Evolutionary conservation across 2,329 filamentous ascomycete species (phyloP), one percentile per base, ranked within the genome.

Genomic region (Penicillium rolfsii): DNA sequence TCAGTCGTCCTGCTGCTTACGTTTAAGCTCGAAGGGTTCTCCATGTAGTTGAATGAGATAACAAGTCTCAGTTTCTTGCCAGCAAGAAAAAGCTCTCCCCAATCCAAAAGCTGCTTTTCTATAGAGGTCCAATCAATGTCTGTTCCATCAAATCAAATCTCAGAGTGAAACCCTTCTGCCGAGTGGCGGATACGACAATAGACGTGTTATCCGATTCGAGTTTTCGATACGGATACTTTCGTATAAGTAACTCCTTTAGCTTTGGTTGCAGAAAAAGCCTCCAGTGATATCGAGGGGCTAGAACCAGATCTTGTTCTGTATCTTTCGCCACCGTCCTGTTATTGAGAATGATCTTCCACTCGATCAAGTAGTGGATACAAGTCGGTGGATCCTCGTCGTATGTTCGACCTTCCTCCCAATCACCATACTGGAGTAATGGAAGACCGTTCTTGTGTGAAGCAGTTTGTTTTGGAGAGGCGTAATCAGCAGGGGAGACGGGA

Each of bases 261-360:
- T 62, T 64, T 52, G 43, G 49, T 40, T 62, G 26, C 19, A 65
- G 24, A 49, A 61, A 60, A 4, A 63, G 53, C 19, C 54, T 36
- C 63, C 56, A 65, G 52, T 63, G 35, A 53, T 33, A 48, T 24
- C 58, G 33, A 36, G 60, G 58, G 26, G 57, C 52, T 46, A 63
- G 56, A 56, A 64, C 60, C 8, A 64, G 48, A 55, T 67, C 48
- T 63, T 67, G 50, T 41, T 64, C 56, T 40, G 55, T 63, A 52
- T 61, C 54, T 56, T 60, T 56, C 24, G 36, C 55, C 48, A 63
- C 55, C 22, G 36, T 57, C 28, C 57, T 56, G 19, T 19, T 19
- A 19, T 19, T 19, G 19, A 19, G 19, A 19, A 1, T 19, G 19
- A 19, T 1, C 19, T 19, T 19, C 19, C 19, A 19, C 19, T 19